A percentile compares a stretch with the other conserved stretches of the same genome.
These are phyloP conservation scores for Termitomyces sp. DNA, from an alignment of 768 basidiomycete species.

Conservation along the genomic window DNA sequence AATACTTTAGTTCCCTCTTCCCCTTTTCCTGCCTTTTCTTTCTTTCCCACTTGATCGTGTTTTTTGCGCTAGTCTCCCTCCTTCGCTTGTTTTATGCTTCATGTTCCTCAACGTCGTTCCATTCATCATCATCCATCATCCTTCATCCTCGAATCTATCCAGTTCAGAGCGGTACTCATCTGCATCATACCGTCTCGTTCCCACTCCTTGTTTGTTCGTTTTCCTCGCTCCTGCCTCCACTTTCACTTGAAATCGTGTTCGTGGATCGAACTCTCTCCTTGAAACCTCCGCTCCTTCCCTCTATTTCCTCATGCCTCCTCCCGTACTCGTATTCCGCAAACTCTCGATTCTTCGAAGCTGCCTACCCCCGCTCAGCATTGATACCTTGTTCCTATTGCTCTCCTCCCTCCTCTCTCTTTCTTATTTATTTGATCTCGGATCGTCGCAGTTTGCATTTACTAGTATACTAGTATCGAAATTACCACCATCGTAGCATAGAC, in stretches of 20 bases:
- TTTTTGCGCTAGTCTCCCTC: too few relatives aligned
- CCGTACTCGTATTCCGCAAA: background rate
- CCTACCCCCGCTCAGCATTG: background rate
- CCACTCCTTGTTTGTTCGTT: background rate
- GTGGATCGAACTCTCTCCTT: background rate
- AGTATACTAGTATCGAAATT: background rate
- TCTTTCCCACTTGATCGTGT: too few relatives aligned
- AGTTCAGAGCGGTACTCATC: background rate
- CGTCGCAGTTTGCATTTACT: background rate
- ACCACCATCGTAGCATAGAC: background rate
- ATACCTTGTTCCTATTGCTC: background rate
- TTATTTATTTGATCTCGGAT: slow-evolving; percentile 1
- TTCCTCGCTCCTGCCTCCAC: background rate
- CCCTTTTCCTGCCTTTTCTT: too few relatives aligned
- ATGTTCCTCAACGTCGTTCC: background rate
- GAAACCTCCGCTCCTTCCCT: too few relatives aligned
- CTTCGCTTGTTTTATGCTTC: too few relatives aligned
- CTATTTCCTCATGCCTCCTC: too few relatives aligned
- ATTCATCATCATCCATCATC: background rate
- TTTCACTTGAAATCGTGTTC: background rate
- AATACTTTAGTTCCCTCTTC: background rate
- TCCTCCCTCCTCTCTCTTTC: background rate
- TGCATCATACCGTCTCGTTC: background rate
- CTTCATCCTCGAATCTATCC: too few relatives aligned
- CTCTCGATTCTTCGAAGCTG: background rate